phyloP scores from a whole-genome alignment of 2,329 filamentous ascomycete species.

The Pseudogymnoascus sp. region DNA sequence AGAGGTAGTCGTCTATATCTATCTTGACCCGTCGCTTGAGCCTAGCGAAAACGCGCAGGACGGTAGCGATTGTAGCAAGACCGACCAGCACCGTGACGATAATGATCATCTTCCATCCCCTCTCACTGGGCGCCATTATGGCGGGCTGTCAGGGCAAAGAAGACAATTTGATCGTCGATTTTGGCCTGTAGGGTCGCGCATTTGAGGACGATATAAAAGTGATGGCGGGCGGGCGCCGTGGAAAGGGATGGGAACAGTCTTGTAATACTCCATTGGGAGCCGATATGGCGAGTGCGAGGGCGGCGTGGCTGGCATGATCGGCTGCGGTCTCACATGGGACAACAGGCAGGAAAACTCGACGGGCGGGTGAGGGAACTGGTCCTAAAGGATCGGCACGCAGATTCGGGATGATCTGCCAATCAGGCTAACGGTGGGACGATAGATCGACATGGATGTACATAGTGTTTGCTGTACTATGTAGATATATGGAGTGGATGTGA shows the following conservation, averaged over 20 bases:
- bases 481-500: background rate
- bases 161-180: background rate
- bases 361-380: background rate
- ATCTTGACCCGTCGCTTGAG: background rate
- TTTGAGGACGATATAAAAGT: background rate
- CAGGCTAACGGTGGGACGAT: background rate
- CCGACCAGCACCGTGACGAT: background rate
- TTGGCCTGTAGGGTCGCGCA: too few species aligned
- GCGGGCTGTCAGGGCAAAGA: background rate
- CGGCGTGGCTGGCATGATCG: background rate
- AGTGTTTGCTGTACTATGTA: background rate
- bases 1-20: slow-evolving; percentile 1
- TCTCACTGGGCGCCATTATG: background rate
- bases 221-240: background rate
- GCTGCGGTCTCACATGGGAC: background rate
- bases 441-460: background rate
- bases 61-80: background rate
- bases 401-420: background rate
- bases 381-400: background rate
- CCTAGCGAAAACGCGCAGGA: background rate
- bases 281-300: background rate
- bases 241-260: slow-evolving; percentile 2
- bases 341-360: background rate
- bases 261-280: background rate
- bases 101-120: slow-evolving; percentile 3